A percentile compares a stretch with the other conserved stretches of the same genome.
These are phyloP conservation scores for Condylostoma magnum DNA, from an alignment of 169 alveolate species.

Conservation along the genomic window DNA sequence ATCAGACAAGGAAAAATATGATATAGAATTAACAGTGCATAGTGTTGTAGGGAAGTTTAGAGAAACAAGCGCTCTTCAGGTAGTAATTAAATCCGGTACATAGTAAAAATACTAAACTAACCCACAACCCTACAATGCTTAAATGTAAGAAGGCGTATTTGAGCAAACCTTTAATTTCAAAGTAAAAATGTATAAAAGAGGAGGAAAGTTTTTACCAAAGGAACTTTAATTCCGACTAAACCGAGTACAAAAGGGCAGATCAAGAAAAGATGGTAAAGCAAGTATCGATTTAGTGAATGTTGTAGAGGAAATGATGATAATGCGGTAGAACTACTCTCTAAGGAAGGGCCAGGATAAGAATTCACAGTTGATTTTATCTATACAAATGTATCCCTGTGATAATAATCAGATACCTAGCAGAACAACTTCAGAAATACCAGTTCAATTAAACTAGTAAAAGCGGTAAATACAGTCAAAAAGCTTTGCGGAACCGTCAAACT, in stretches of 20 bases:
- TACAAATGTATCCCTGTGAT: no score
- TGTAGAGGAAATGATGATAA: no score
- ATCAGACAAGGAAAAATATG: conserved; percentile 5
- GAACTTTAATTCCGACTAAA: not conserved
- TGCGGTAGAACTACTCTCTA: no score
- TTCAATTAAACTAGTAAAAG: no score
- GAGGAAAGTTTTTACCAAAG: not conserved
- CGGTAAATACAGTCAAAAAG: no score
- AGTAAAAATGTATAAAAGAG: conserved; percentile 14
- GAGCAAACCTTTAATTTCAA: not conserved
- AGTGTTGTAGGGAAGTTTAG: not conserved
- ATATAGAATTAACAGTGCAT: conserved; percentile 14
- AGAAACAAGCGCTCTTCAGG: not conserved
- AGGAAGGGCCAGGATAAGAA: no score
- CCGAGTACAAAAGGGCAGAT: not conserved
- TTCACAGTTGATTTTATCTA: no score
- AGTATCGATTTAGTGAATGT: conserved; percentile 11
- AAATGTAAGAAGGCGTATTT: not conserved
- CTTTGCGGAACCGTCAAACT: no score
- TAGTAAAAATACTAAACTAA: conserved; percentile 18
- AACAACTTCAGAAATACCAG: no score
- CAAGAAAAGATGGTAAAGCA: not conserved
- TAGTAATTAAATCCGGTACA: conserved; percentile 4
- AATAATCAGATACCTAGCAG: no score
- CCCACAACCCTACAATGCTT: conserved; percentile 3